Conservation (phyloP, 306 rosid genomes). For the Dalbergia cochinchinensis region DNA sequence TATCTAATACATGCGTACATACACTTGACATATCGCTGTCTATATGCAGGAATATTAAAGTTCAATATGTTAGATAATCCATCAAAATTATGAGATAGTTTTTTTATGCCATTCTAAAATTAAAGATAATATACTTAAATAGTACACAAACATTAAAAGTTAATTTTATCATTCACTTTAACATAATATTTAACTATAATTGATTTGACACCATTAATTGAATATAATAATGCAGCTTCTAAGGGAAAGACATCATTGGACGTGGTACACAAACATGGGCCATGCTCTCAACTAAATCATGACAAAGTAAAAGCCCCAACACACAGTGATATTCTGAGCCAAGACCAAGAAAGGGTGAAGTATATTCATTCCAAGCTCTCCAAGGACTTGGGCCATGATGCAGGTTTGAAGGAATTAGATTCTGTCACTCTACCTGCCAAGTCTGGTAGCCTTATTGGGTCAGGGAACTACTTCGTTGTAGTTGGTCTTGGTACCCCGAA, state of each 20-base stretch:
- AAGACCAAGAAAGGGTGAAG: constrained; percentile 55
- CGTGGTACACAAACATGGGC: constrained; percentile 69
- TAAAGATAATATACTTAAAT: background rate
- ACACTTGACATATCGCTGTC: background rate
- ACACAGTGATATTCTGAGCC: constrained; percentile 49
- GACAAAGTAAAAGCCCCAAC: constrained; percentile 11
- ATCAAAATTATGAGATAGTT: background rate
- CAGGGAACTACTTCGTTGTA: constrained; percentile 68
- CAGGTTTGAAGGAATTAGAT: background rate
- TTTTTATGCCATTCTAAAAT: background rate
- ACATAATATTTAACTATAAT: background rate
- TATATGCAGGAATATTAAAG: background rate
- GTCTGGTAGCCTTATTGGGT: constrained; percentile 59
- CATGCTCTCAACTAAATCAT: constrained; percentile 54
- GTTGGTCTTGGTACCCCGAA: constrained; percentile 75
- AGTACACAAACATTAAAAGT: background rate
- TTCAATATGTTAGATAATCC: background rate
- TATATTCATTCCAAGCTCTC: constrained; percentile 50
- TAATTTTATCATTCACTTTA: background rate
- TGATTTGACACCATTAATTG: constrained; percentile 17
- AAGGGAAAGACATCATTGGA: constrained; percentile 47
- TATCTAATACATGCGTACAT: background rate
- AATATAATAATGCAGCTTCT: constrained; percentile 37
- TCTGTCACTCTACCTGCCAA: constrained; percentile 57
- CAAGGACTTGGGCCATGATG: background rate